Evolutionary conservation across 208 protist species (phyloP).

Genomic region (Trypanosomatidae sp.): DNA sequence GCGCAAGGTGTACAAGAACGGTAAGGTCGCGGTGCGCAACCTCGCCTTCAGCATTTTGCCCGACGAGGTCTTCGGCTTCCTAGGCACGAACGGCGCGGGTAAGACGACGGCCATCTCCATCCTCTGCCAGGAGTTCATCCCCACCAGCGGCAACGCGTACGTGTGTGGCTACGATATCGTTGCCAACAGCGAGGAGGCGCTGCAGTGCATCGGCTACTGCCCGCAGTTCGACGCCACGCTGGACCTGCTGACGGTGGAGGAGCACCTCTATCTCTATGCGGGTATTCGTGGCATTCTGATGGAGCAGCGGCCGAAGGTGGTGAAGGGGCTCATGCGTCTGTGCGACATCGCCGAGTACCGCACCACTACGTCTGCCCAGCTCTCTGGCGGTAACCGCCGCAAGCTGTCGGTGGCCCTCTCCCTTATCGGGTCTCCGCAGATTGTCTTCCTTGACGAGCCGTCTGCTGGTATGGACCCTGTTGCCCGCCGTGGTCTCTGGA

Average conservation of each 20-base stretch:
- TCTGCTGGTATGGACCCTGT: constrained; percentile 48
- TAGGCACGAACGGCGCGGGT: constrained; percentile 89
- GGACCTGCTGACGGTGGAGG: constrained; percentile 84
- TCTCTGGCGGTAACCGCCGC: too few species aligned
- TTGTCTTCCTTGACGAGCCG: too few species aligned
- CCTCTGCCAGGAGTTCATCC: constrained; percentile 73
- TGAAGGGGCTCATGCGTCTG: too few species aligned
- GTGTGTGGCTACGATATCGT: constrained; percentile 73
- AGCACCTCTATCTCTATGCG: constrained; percentile 66
- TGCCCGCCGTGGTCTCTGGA: constrained; percentile 63
- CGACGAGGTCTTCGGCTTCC: constrained; percentile 85
- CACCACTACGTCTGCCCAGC: too few species aligned
- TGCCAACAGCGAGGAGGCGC: constrained; percentile 33
- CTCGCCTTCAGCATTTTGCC: constrained; percentile 66
- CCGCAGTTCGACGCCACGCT: constrained; percentile 93
- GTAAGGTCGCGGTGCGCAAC: constrained; percentile 71
- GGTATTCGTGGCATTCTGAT: constrained; percentile 38
- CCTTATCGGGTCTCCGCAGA: too few species aligned
- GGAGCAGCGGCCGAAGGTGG: too few species aligned
- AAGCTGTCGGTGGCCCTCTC: too few species aligned
- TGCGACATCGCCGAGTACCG: too few species aligned
- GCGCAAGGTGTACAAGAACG: constrained; percentile 65
- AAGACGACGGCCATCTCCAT: constrained; percentile 89
- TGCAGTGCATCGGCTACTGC: constrained; percentile 86
- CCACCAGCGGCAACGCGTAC: constrained; percentile 59